These are phyloP conservation scores for Schwanniomyces etchellsii DNA, from an alignment of 1,139 yeast species.

Conservation along the genomic window DNA sequence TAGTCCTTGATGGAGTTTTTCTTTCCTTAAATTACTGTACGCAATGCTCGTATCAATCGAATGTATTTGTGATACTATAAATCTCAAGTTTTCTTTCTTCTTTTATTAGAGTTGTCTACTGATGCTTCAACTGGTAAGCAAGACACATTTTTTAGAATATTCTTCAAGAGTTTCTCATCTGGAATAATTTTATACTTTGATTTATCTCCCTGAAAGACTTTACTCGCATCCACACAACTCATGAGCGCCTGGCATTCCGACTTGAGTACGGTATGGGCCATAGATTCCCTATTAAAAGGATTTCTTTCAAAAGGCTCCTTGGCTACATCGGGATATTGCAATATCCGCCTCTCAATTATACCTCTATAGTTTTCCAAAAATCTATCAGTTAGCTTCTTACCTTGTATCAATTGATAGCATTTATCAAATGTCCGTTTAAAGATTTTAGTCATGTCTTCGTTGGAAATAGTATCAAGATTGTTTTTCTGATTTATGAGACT, in stretches of 20 bases:
- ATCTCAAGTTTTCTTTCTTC: no score
- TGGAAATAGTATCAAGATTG: constrained; percentile 23
- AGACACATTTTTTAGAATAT: background rate
- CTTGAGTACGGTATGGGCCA: constrained; percentile 51
- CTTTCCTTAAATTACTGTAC: no score
- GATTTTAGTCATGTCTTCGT: constrained; percentile 24
- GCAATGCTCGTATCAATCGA: no score
- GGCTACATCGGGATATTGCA: constrained; percentile 35
- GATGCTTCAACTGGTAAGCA: no score
- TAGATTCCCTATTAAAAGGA: constrained; percentile 15
- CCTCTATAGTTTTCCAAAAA: constrained; percentile 25
- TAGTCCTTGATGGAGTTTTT: no score
- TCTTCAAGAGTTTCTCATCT: constrained; percentile 48
- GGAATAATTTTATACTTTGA: constrained; percentile 35
- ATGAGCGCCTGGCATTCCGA: constrained; percentile 49
- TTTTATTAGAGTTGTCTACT: no score
- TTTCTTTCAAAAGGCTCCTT: constrained; percentile 14
- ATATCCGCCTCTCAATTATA: constrained; percentile 29
- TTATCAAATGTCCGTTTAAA: constrained; percentile 43
- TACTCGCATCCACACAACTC: constrained; percentile 30
- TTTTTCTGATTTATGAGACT: constrained; percentile 26
- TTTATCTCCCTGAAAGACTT: constrained; percentile 21
- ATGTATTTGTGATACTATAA: no score
- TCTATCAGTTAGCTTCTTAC: constrained; percentile 31
- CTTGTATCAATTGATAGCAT: constrained; percentile 41